phyloP scores from a whole-genome alignment of 2,329 filamentous ascomycete genomes.

The Didymella pomorum region DNA sequence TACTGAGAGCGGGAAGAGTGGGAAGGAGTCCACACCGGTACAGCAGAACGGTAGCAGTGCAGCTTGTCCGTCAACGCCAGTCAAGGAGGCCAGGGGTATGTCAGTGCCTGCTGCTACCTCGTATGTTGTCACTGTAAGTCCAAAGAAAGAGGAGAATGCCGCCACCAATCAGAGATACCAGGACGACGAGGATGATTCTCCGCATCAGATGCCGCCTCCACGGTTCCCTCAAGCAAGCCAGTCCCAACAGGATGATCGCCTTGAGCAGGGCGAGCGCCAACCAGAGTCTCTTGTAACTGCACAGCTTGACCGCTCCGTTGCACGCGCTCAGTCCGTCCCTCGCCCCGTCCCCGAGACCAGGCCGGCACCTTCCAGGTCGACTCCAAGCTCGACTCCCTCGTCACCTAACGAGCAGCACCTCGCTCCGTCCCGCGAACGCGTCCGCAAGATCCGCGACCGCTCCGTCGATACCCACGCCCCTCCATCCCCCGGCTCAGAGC shows the following conservation, averaged over 20 bases:
- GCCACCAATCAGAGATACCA: background rate
- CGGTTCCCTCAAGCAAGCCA: background rate
- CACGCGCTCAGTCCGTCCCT: background rate
- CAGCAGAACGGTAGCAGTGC: background rate
- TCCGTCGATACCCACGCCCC: background rate
- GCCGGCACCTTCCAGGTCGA: background rate
- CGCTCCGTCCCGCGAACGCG: background rate
- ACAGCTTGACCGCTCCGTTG: background rate
- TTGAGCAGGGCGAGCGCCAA: background rate
- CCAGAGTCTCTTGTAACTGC: background rate
- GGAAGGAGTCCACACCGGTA: constrained; percentile 2
- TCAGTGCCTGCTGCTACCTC: background rate
- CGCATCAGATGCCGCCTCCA: constrained; percentile 1
- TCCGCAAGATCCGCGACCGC: background rate
- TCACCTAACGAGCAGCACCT: background rate
- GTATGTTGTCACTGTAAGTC: background rate
- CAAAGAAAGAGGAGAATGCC: background rate
- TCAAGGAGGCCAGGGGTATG: background rate
- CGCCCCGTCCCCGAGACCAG: background rate
- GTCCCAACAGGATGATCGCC: background rate
- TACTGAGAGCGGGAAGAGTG: constrained; percentile 4
- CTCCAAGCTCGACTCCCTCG: background rate
- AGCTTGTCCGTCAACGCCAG: background rate
- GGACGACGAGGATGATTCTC: background rate
- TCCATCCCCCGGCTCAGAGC: constrained; percentile 11